Evolutionary conservation across 495 filamentous ascomycete species (phyloP), one percentile per base, ranked within the genome.

Genomic region (Penicillium tannophilum): DNA sequence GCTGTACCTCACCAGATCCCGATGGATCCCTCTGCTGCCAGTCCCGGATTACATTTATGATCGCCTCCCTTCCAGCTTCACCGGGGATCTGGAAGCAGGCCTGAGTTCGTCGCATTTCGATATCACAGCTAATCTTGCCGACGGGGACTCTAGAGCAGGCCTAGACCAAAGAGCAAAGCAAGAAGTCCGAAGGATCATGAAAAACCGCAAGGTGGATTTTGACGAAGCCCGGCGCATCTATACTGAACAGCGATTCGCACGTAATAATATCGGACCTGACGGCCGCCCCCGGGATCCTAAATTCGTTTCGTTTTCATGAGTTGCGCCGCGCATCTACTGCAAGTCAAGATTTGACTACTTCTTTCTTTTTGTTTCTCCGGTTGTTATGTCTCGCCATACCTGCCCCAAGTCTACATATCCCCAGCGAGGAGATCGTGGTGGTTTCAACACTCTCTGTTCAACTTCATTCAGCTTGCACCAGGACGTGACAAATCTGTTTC

Each of bases 251-350:
- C 79, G 88, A 60, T 94, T 98, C 66, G 82, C 82, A 63, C 90
- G 86, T 68, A 91, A 96, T 65, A 88, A 89, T 54, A 97, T 98
- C 67, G 92, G 86, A 11, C 79, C 87, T 16, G 95, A 98, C 72
- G 94, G 95, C 35, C 75, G 85, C 66, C 94, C 94, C 51, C 85
- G 86, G 70, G 94, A 97, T 81, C 91, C 92, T 56, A 97, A 96
- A 79, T 95, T 96, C 69, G 91, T 97, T 11, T 93, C 89, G 55
- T 97, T 97, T 73, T 94, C 90, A 26, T 95, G 65, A 80, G 14
- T 41, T 14, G 39, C 14, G 2, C 16, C 4, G 16, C 14, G 14
- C 16, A n/a, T 17, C 16, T 41, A 41, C 39, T 41, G 16, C 39
- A n/a, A 16, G 39, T 41, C 39, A 41, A 6, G 4, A 4, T 14